These are phyloP conservation scores for Lunasporangiospora selenospora DNA, from an alignment of 192 early-diverging fungal genomes.

Conservation along the genomic window DNA sequence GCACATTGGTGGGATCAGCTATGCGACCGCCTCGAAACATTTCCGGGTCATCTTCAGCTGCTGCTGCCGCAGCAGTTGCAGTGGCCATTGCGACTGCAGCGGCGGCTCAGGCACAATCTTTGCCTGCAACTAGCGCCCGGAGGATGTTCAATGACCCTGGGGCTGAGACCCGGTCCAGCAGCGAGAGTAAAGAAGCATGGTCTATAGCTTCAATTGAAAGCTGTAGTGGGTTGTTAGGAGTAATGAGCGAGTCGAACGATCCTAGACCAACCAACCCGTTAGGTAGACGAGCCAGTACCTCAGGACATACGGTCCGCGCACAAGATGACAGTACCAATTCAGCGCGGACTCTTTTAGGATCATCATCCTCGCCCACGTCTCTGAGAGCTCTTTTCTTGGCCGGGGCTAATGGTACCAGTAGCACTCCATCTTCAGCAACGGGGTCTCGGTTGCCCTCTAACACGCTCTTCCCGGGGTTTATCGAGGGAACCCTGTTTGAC, in stretches of 20 bases:
- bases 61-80: constrained; percentile 33
- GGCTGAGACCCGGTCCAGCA: too few relatives aligned
- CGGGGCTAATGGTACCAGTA: not conserved
- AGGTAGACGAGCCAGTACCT: constrained; percentile 31
- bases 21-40: constrained; percentile 39
- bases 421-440: too few relatives aligned
- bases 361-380: constrained; percentile 41
- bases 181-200: too few relatives aligned
- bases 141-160: too few relatives aligned
- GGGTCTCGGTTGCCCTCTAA: too few relatives aligned
- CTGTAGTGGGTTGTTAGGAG: too few relatives aligned
- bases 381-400: constrained; percentile 18
- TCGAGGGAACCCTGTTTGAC: too few relatives aligned
- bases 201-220: too few relatives aligned
- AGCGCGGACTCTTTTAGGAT: constrained; percentile 16
- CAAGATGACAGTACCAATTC: constrained; percentile 8
- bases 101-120: constrained; percentile 19
- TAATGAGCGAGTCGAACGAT: too few relatives aligned
- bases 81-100: constrained; percentile 37
- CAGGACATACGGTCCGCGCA: constrained; percentile 28
- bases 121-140: too few relatives aligned
- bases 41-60: constrained; percentile 40
- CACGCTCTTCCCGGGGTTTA: too few relatives aligned
- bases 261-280: too few relatives aligned
- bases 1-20: constrained; percentile 34